Conservation (phyloP, 768 basidiomycete species). For the Saitozyma podzolica region DNA sequence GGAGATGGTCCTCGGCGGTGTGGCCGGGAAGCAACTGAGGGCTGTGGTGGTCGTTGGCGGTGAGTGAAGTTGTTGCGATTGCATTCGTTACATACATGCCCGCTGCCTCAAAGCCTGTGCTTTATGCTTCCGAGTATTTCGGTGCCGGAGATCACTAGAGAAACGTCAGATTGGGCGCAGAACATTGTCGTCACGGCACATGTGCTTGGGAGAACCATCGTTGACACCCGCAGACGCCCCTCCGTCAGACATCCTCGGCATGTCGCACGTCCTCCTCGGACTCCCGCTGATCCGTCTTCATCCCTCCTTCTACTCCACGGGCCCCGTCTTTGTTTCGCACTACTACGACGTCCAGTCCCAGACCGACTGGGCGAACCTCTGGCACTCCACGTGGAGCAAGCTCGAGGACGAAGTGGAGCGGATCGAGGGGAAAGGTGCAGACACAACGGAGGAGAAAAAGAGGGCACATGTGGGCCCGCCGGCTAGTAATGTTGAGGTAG, state of each 20-base stretch:
- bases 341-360: slow-evolving; percentile 76
- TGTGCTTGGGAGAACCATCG: neutral
- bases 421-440: neutral
- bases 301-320: slow-evolving; percentile 64
- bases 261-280: slow-evolving; percentile 72
- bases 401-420: slow-evolving; percentile 8
- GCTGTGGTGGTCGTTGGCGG: slow-evolving; percentile 73
- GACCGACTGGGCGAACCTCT: slow-evolving; percentile 19
- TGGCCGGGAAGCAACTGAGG: slow-evolving; percentile 64
- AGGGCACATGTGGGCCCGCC: slow-evolving; percentile 70
- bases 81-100: neutral
- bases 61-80: slow-evolving; percentile 47
- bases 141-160: too few relatives aligned
- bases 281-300: slow-evolving; percentile 68
- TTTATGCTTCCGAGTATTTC: too few relatives aligned
- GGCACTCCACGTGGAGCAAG: slow-evolving; percentile 26
- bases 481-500: slow-evolving; percentile 78
- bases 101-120: too few relatives aligned
- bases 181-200: too few relatives aligned
- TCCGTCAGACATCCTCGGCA: slow-evolving; percentile 33
- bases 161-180: slow-evolving; percentile 3
- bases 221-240: slow-evolving; percentile 19
- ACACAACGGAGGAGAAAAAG: neutral
- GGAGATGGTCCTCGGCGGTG: slow-evolving; percentile 60
- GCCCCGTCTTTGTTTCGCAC: slow-evolving; percentile 78